phyloP scores from a whole-genome alignment of 495 filamentous ascomycete genomes.

The Penicillium chermesinum region DNA sequence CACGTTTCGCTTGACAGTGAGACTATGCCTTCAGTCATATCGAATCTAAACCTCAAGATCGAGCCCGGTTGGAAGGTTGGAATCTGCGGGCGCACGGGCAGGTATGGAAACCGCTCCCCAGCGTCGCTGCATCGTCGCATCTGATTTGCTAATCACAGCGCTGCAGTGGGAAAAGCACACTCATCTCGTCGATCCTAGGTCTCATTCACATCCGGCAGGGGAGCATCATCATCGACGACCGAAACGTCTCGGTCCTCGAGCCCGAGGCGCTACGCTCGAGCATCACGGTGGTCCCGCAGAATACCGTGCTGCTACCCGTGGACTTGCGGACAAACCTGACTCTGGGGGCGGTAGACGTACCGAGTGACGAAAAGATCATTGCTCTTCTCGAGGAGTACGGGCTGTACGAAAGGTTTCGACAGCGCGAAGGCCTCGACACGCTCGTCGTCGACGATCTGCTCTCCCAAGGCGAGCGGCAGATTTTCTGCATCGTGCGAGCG shows the following conservation, averaged over 20 bases:
- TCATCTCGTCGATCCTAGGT: slow-evolving; percentile 38
- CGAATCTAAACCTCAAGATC: no score
- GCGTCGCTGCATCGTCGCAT: no score
- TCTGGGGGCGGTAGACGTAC: no score
- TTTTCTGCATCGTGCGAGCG: slow-evolving; percentile 18
- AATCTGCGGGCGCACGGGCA: slow-evolving; percentile 31
- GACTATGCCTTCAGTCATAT: no score
- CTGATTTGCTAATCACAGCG: no score
- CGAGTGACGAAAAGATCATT: no score
- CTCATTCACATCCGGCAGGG: slow-evolving; percentile 35
- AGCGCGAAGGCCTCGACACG: slow-evolving; percentile 40
- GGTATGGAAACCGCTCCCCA: neutral
- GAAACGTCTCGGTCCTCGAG: slow-evolving; percentile 33
- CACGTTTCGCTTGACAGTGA: no score
- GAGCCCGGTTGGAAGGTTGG: slow-evolving; percentile 27
- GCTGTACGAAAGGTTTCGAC: no score
- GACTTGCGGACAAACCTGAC: no score
- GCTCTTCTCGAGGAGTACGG: no score
- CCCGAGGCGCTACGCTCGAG: slow-evolving; percentile 25
- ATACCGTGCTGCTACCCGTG: no score
- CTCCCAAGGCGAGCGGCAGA: slow-evolving; percentile 18
- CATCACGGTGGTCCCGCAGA: slow-evolving; percentile 40
- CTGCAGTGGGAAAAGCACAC: slow-evolving; percentile 37
- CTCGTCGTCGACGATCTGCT: slow-evolving; percentile 14
- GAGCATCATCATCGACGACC: slow-evolving; percentile 35